Evolutionary conservation across 495 filamentous ascomycete genomes (phyloP).

Genomic region (Aspergillus biplanus): DNA sequence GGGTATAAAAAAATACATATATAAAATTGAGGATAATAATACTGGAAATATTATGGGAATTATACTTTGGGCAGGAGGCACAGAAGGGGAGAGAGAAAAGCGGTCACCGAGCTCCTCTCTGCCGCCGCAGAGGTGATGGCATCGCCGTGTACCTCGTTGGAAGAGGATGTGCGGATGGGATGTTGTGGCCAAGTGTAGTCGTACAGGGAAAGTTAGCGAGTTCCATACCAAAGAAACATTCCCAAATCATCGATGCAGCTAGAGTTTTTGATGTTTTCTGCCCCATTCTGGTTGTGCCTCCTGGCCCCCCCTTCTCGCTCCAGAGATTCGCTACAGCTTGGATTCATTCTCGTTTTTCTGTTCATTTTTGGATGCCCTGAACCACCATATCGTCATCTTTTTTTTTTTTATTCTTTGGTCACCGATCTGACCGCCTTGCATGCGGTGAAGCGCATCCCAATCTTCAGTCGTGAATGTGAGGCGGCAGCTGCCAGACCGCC

Average conservation of each 20-base stretch:
- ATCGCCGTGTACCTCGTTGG: too few relatives aligned
- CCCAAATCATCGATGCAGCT: background rate
- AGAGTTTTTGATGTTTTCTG: slow-evolving; percentile 2
- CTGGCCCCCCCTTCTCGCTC: background rate
- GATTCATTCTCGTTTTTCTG: slow-evolving; percentile 15
- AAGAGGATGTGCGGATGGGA: too few relatives aligned
- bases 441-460: slow-evolving; percentile 47
- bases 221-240: slow-evolving; percentile 2
- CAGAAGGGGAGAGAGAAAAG: too few relatives aligned
- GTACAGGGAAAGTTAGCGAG: background rate
- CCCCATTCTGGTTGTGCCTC: background rate
- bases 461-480: slow-evolving; percentile 31
- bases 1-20: too few relatives aligned
- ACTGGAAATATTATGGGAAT: too few relatives aligned
- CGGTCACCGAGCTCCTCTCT: too few relatives aligned
- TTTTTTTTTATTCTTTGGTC: slow-evolving; percentile 12
- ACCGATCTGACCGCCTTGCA: slow-evolving; percentile 47
- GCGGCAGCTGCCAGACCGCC: slow-evolving; percentile 45
- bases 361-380: background rate
- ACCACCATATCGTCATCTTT: slow-evolving; percentile 9
- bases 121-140: too few relatives aligned
- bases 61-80: too few relatives aligned
- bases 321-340: background rate
- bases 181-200: background rate
- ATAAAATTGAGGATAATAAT: too few relatives aligned